Conservation (phyloP, 108 stramenopile genomes). For the Cyclostephanos tholiformis region DNA sequence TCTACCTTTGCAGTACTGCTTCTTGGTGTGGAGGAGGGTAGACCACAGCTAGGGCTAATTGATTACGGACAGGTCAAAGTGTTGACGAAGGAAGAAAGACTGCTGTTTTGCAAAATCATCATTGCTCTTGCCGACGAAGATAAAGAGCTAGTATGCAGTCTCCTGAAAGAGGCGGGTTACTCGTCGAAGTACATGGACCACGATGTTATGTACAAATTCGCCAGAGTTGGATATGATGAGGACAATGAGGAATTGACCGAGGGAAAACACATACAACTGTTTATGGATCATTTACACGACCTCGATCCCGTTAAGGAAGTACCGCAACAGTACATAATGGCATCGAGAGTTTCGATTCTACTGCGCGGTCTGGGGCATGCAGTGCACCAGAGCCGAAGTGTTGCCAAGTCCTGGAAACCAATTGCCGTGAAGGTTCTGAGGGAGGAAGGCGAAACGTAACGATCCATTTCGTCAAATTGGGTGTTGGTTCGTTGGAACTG, state of each 20-base stretch:
- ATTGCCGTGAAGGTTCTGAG: conserved; percentile 74
- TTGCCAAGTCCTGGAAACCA: conserved; percentile 71
- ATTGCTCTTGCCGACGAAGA: conserved; percentile 79
- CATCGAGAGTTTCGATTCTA: too few relatives aligned
- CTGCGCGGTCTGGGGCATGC: conserved; percentile 77
- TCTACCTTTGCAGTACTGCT: not conserved
- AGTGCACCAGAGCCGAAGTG: conserved; percentile 69
- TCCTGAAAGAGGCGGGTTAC: conserved; percentile 73
- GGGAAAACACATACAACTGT: conserved; percentile 83
- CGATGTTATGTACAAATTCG: conserved; percentile 73
- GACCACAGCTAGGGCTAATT: conserved; percentile 75
- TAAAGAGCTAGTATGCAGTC: conserved; percentile 48
- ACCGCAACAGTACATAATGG: conserved; percentile 73
- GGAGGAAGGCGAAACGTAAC: conserved; percentile 53
- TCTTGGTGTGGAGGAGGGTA: conserved; percentile 63
- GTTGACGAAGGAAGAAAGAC: conserved; percentile 63
- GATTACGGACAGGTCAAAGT: conserved; percentile 87
- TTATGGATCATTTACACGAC: conserved; percentile 76
- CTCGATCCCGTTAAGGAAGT: conserved; percentile 68
- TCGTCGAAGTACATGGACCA: conserved; percentile 69
- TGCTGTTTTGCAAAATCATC: conserved; percentile 69
- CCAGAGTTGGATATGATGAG: conserved; percentile 71
- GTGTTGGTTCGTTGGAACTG: too few relatives aligned
- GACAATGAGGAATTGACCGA: conserved; percentile 66
- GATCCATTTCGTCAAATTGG: not conserved